Evolutionary conservation across 1,139 yeast genomes (phyloP).

Genomic region (Ogataea hybrid): DNA sequence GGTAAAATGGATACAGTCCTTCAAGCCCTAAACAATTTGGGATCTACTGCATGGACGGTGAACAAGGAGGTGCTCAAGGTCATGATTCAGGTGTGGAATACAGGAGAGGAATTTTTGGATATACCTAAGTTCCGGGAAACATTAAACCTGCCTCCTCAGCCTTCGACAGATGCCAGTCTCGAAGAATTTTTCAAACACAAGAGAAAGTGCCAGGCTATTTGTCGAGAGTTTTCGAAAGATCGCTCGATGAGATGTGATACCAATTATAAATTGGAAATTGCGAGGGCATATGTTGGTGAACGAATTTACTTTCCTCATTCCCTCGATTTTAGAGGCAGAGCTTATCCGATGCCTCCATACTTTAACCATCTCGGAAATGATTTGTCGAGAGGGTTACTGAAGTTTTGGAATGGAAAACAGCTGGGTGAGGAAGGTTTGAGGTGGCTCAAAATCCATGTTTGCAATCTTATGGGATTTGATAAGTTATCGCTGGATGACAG

Average conservation of each 20-base stretch:
- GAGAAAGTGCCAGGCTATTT: conserved; percentile 52
- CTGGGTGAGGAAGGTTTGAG: conserved; percentile 72
- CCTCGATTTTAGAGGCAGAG: conserved; percentile 93
- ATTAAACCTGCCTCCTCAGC: conserved; percentile 60
- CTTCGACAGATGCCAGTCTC: conserved; percentile 72
- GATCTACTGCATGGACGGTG: conserved; percentile 90
- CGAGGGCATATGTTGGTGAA: conserved; percentile 88
- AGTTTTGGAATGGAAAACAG: conserved; percentile 85
- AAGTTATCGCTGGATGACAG: conserved; percentile 80
- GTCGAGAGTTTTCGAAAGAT: conserved; percentile 60
- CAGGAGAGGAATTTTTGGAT: conserved; percentile 74
- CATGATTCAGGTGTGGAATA: conserved; percentile 81
- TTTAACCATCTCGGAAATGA: conserved; percentile 87
- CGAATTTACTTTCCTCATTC: conserved; percentile 92
- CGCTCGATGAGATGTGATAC: conserved; percentile 92
- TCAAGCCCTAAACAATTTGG: conserved; percentile 84
- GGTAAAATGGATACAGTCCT: conserved; percentile 65
- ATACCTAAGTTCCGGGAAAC: conserved; percentile 66
- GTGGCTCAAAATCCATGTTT: conserved; percentile 90
- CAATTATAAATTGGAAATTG: conserved; percentile 91
- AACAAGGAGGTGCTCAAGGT: conserved; percentile 69
- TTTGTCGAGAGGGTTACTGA: conserved; percentile 77
- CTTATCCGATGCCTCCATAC: conserved; percentile 79
- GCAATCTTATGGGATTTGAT: conserved; percentile 86
- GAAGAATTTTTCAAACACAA: conserved; percentile 66